These are phyloP conservation scores for Tricholoma sp. DNA, from an alignment of 768 basidiomycete genomes.

Conservation along the genomic window DNA sequence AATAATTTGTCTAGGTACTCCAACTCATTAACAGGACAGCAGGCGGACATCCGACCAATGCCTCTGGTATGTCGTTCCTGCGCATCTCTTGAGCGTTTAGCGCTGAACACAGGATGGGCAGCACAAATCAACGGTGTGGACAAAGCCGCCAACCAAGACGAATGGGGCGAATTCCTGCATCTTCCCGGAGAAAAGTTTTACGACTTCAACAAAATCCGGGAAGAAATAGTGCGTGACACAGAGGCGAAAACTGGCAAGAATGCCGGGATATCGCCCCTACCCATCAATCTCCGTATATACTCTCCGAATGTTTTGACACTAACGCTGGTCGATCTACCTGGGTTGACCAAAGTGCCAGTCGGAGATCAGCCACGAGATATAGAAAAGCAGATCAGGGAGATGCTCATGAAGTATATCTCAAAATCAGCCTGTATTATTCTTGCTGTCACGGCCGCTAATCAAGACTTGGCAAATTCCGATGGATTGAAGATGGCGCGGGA, in stretches of 20 bases:
- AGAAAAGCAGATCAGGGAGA: slow-evolving; percentile 95
- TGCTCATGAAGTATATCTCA: slow-evolving; percentile 93
- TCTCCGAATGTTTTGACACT: slow-evolving; percentile 97
- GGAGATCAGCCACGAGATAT: slow-evolving; percentile 97
- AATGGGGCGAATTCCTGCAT: slow-evolving; percentile 99
- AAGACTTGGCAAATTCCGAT: slow-evolving; percentile 97
- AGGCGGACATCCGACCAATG: slow-evolving; percentile 26
- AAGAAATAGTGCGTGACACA: slow-evolving; percentile 94
- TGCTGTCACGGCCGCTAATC: slow-evolving; percentile 94
- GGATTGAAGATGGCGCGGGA: slow-evolving; percentile 94
- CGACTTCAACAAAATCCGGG: slow-evolving; percentile 95
- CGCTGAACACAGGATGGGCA: slow-evolving; percentile 18
- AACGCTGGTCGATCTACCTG: slow-evolving; percentile 96
- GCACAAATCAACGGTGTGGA: slow-evolving; percentile 48
- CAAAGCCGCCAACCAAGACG: slow-evolving; percentile 82
- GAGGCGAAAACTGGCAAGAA: slow-evolving; percentile 99
- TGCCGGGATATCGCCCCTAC: slow-evolving; percentile 93
- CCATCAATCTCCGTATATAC: slow-evolving; percentile 96
- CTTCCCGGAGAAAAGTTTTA: slow-evolving; percentile 96
- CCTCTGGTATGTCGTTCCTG: slow-evolving; percentile 33
- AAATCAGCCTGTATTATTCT: slow-evolving; percentile 95
- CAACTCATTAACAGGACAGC: slow-evolving; percentile 90
- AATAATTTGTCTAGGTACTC: slow-evolving; percentile 51
- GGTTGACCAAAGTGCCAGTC: slow-evolving; percentile 91
- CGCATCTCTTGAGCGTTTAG: not conserved